A percentile compares a stretch with the other conserved stretches of the same genome.
These are phyloP conservation scores for Candida tibetensis DNA, from an alignment of 805 yeast genomes.

Conservation along the genomic window DNA sequence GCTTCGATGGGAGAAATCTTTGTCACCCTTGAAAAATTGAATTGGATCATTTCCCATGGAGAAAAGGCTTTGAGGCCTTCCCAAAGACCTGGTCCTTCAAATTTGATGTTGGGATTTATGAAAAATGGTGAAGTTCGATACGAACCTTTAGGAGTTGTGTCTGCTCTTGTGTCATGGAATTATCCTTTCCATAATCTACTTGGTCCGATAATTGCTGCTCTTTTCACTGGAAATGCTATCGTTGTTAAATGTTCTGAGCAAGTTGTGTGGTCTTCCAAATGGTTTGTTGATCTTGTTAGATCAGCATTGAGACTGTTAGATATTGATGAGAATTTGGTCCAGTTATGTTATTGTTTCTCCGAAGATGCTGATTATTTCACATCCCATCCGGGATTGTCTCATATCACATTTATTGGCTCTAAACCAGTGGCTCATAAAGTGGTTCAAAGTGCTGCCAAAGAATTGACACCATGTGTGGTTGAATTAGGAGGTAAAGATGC, in stretches of 20 bases:
- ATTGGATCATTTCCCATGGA: conserved; percentile 87
- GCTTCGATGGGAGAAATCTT: conserved; percentile 95
- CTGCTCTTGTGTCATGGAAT: conserved; percentile 95
- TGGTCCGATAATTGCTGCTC: conserved; percentile 87
- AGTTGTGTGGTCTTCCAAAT: conserved; percentile 90
- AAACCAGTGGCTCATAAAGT: conserved; percentile 90
- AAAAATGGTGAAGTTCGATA: conserved; percentile 92
- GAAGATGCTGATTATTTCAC: conserved; percentile 84
- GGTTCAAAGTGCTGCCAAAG: conserved; percentile 73
- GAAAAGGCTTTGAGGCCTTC: conserved; percentile 67
- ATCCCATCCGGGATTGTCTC: conserved; percentile 76
- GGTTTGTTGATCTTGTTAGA: conserved; percentile 69
- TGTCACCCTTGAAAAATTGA: conserved; percentile 89
- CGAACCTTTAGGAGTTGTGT: conserved; percentile 86
- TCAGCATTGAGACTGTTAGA: conserved; percentile 72
- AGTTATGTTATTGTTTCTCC: conserved; percentile 85
- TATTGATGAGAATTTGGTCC: conserved; percentile 78
- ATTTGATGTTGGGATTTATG: conserved; percentile 73
- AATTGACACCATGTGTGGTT: conserved; percentile 91
- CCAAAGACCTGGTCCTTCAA: conserved; percentile 82
- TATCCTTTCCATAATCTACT: conserved; percentile 93
- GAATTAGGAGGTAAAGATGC: conserved; percentile 98
- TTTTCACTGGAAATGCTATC: conserved; percentile 89
- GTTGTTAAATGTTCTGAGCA: conserved; percentile 94
- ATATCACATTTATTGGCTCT: conserved; percentile 95